Evolutionary conservation across 441 rosid species (phyloP).

Genomic region (Arabidopsis hybrid): DNA sequence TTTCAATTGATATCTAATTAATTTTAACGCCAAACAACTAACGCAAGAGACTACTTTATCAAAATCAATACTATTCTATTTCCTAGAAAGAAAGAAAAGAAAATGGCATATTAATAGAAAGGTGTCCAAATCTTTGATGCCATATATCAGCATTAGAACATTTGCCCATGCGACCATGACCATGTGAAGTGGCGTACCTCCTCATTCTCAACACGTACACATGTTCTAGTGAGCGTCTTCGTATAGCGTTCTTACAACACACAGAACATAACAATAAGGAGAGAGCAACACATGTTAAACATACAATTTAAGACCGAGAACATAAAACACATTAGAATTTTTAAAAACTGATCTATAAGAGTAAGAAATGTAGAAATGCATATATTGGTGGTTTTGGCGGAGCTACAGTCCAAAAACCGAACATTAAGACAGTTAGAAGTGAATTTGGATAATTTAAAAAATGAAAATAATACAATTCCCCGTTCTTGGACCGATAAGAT

Average conservation of each 20-base stretch:
- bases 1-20: background rate
- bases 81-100: too few relatives aligned
- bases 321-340: too few relatives aligned
- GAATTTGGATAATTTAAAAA: conserved; percentile 1
- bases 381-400: background rate
- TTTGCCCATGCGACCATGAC: background rate
- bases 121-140: too few relatives aligned
- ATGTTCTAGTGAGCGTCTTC: background rate
- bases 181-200: background rate
- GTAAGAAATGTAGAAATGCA: background rate
- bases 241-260: background rate
- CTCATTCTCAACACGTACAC: background rate
- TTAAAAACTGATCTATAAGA: background rate
- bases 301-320: background rate
- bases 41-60: too few relatives aligned
- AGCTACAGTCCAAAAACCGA: background rate
- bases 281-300: background rate
- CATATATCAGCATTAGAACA: background rate
- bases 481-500: conserved; percentile 23
- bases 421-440: background rate
- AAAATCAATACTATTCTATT: too few relatives aligned
- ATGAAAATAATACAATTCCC: background rate
- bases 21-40: too few relatives aligned
- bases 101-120: too few relatives aligned
- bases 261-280: background rate